Percentiles rank a stretch among this genome's conserved stretches.
Conservation (phyloP, 768 basidiomycete genomes). For the Galerina sulciceps region DNA sequence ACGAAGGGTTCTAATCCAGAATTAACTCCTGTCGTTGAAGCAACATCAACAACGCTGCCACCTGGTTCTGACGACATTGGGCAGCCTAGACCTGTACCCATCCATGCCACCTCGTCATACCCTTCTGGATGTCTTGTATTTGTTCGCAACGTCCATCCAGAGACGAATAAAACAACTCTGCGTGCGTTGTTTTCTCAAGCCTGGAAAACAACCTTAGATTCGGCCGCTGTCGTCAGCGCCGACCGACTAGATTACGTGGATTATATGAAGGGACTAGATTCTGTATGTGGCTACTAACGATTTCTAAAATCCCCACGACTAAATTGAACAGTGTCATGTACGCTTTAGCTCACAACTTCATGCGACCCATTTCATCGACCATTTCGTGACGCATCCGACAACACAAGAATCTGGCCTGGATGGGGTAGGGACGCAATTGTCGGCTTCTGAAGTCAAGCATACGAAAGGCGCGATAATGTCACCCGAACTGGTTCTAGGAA, state of each 20-base stretch:
- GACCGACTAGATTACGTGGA: conserved; percentile 77
- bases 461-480: conserved; percentile 33
- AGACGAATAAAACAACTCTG: conserved; percentile 83
- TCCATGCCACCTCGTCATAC: conserved; percentile 44
- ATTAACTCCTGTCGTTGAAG: background rate
- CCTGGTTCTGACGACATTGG: background rate
- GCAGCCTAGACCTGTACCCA: background rate
- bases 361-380: conserved; percentile 44
- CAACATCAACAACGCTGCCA: background rate
- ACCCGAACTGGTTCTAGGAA: conserved; percentile 64
- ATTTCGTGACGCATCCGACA: conserved; percentile 42
- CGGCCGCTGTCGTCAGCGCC: background rate
- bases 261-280: conserved; percentile 76
- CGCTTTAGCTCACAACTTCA: conserved; percentile 62
- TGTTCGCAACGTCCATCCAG: conserved; percentile 68
- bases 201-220: conserved; percentile 25
- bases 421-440: conserved; percentile 40
- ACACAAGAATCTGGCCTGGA: conserved; percentile 61
- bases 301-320: conserved; percentile 1
- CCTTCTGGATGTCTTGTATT: conserved; percentile 74
- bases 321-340: conserved; percentile 64
- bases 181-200: conserved; percentile 57
- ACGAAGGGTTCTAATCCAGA: background rate
- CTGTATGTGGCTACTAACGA: conserved; percentile 45
- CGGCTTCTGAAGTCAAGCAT: conserved; percentile 1